phyloP scores from a whole-genome alignment of 1,284 basidiomycete species.

The Fomitiporia mediterranea region DNA sequence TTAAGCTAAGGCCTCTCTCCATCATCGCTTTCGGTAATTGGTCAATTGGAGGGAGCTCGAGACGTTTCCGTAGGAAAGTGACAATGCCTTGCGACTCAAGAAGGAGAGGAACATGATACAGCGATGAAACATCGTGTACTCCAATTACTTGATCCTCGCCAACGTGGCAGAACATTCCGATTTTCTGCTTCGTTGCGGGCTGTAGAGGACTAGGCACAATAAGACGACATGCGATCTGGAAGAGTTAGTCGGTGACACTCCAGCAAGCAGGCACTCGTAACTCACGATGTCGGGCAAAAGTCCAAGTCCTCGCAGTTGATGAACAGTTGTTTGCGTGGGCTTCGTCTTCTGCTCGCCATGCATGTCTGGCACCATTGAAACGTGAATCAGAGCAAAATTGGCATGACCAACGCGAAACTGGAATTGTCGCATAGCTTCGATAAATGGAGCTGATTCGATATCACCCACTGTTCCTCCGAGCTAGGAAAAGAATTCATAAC shows the following conservation, averaged over 20 bases:
- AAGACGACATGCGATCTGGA: constrained; percentile 87
- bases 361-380: constrained; percentile 97
- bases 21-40: constrained; percentile 52
- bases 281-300: constrained; percentile 88
- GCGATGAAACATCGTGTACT: constrained; percentile 94
- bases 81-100: constrained; percentile 92
- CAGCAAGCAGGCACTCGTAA: constrained; percentile 17
- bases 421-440: constrained; percentile 99
- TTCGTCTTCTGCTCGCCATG: constrained; percentile 99
- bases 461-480: constrained; percentile 96
- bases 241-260: not conserved
- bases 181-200: constrained; percentile 87
- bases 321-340: constrained; percentile 96
- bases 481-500: constrained; percentile 36
- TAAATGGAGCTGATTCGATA: constrained; percentile 95
- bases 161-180: constrained; percentile 99
- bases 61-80: constrained; percentile 76
- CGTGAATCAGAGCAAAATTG: constrained; percentile 97
- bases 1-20: constrained; percentile 62
- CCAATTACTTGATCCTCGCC: constrained; percentile 91
- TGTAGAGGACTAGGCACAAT: constrained; percentile 71
- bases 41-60: constrained; percentile 64
- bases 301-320: constrained; percentile 91
- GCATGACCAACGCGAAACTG: constrained; percentile 97
- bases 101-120: constrained; percentile 96